Conservation (phyloP, 805 yeast genomes). For the Starmerella bacillaris region DNA sequence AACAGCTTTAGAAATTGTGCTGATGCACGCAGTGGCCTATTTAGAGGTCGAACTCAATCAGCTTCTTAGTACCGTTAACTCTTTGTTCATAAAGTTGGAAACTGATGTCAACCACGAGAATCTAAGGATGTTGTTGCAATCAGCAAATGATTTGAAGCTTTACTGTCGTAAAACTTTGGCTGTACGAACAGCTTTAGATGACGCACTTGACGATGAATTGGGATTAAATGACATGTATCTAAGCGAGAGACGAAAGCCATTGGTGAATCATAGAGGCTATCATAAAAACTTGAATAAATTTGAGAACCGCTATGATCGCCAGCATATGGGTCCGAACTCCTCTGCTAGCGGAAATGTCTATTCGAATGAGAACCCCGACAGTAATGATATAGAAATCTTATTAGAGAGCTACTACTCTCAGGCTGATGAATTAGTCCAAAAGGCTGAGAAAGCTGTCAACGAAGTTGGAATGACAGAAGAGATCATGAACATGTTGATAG, state of each 20-base stretch:
- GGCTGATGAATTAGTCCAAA: slow-evolving; percentile 85
- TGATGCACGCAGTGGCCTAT: slow-evolving; percentile 62
- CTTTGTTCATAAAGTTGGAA: slow-evolving; percentile 52
- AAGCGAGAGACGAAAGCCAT: slow-evolving; percentile 24
- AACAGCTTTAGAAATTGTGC: slow-evolving; percentile 62
- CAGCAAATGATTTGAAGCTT: slow-evolving; percentile 50
- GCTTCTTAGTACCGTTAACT: slow-evolving; percentile 41
- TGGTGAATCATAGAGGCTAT: neutral
- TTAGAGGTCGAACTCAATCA: slow-evolving; percentile 56
- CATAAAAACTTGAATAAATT: no score
- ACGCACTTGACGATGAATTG: slow-evolving; percentile 69
- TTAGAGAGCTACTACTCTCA: slow-evolving; percentile 79
- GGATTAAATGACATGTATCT: slow-evolving; percentile 67
- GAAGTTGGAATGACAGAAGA: slow-evolving; percentile 86
- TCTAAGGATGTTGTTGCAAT: slow-evolving; percentile 52
- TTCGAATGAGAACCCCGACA: slow-evolving; percentile 22
- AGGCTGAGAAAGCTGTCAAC: slow-evolving; percentile 60
- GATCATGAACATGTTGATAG: slow-evolving; percentile 75
- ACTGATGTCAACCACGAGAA: slow-evolving; percentile 60
- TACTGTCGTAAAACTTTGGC: slow-evolving; percentile 60
- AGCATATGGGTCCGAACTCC: neutral
- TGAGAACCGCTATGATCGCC: no score
- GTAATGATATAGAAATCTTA: slow-evolving; percentile 59
- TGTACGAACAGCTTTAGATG: slow-evolving; percentile 68
- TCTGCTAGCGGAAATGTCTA: neutral